Conservation (phyloP, 2,329 filamentous ascomycete species). For the Thelonectria discophora region DNA sequence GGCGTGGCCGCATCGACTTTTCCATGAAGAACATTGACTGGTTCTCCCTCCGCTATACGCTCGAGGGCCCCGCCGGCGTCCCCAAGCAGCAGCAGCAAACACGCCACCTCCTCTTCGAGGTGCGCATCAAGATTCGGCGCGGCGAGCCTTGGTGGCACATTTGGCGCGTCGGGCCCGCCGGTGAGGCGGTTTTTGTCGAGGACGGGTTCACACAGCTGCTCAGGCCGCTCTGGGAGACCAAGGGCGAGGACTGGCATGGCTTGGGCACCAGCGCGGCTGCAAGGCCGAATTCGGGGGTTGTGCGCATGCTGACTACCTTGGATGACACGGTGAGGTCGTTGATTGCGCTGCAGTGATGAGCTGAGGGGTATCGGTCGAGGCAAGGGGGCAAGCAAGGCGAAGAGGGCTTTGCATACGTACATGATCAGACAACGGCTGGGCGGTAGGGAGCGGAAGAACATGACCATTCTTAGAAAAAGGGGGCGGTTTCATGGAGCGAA, state of each 20-base stretch:
- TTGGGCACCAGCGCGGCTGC: constrained; percentile 59
- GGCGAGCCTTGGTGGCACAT: constrained; percentile 63
- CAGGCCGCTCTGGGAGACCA: constrained; percentile 55
- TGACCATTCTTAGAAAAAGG: constrained; percentile 16
- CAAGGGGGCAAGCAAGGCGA: constrained; percentile 30
- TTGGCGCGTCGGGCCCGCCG: constrained; percentile 45
- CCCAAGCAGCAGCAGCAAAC: constrained; percentile 40
- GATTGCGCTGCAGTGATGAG: constrained; percentile 19
- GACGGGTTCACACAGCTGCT: constrained; percentile 53
- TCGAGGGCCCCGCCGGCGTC: constrained; percentile 43
- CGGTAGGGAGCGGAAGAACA: background rate
- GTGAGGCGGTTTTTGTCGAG: constrained; percentile 26
- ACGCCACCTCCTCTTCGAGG: constrained; percentile 58
- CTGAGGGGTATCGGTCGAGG: constrained; percentile 28
- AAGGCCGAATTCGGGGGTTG: constrained; percentile 49
- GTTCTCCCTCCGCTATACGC: constrained; percentile 63
- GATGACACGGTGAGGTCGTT: constrained; percentile 57
- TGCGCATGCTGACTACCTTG: constrained; percentile 58
- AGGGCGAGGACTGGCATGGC: constrained; percentile 58
- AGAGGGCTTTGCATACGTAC: constrained; percentile 20
- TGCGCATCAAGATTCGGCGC: constrained; percentile 59
- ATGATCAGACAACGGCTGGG: background rate
- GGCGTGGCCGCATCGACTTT: constrained; percentile 60
- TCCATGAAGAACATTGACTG: constrained; percentile 65
- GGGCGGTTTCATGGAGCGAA: constrained; percentile 31